Conservation (phyloP, 202 grass and related monocot genomes). For the Sporobolus alterniflorus region DNA sequence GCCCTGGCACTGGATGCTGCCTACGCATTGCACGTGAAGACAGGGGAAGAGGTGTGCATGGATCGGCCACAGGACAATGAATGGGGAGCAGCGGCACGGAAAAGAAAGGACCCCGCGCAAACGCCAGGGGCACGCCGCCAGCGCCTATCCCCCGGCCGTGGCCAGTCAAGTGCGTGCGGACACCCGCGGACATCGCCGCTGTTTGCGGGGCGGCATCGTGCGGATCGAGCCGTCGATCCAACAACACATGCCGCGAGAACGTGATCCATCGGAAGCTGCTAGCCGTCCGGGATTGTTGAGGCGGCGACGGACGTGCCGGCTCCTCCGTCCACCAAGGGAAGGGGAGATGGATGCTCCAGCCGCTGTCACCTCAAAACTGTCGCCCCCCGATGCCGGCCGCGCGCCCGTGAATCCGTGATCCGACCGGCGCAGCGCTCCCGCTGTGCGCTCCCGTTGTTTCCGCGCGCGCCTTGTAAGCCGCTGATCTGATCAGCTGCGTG, state of each 20-base stretch:
- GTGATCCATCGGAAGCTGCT: not conserved
- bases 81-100: not conserved
- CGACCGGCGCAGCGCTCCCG: not conserved
- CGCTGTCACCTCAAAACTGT: constrained; percentile 17
- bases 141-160: not conserved
- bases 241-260: not conserved
- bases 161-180: not conserved
- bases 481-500: not conserved
- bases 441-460: constrained; percentile 5
- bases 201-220: constrained; percentile 37
- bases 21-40: not conserved
- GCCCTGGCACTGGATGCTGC: not conserved
- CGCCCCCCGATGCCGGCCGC: constrained; percentile 19
- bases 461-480: not conserved
- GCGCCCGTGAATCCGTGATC: constrained; percentile 40
- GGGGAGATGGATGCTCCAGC: not conserved
- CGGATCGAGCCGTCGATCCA: not conserved
- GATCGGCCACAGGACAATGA: not conserved
- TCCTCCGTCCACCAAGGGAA: not conserved
- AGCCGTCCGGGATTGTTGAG: too few relatives aligned
- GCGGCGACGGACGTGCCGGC: not conserved
- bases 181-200: constrained; percentile 40
- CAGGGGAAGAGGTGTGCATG: not conserved
- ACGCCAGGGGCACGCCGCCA: not conserved
- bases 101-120: not conserved